phyloP scores from a whole-genome alignment of 495 filamentous ascomycete species.

The Cryomyces antarcticus region DNA sequence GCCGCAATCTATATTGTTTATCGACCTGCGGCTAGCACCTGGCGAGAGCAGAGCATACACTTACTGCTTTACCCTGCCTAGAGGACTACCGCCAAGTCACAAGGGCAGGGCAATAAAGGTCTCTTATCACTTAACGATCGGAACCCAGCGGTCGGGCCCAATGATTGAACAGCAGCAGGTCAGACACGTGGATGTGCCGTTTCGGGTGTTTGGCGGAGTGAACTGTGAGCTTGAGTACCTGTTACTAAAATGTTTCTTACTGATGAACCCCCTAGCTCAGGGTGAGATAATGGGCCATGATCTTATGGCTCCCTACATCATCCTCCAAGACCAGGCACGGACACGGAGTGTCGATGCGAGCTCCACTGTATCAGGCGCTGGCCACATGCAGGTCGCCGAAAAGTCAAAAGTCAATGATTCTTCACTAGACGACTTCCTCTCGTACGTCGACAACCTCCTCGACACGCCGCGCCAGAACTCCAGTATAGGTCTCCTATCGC shows the following conservation, averaged over 20 bases:
- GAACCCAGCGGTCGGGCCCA: slow-evolving; percentile 68
- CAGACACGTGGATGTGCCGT: slow-evolving; percentile 80
- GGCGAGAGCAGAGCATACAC: slow-evolving; percentile 77
- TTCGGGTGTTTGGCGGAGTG: slow-evolving; percentile 81
- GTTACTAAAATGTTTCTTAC: not conserved
- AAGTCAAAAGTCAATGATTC: slow-evolving; percentile 4
- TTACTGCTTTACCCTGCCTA: slow-evolving; percentile 70
- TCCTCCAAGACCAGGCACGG: slow-evolving; percentile 70
- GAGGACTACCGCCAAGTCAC: slow-evolving; percentile 73
- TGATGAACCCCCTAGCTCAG: slow-evolving; percentile 27
- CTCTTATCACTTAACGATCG: slow-evolving; percentile 75
- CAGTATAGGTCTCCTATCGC: slow-evolving; percentile 44
- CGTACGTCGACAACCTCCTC: slow-evolving; percentile 66
- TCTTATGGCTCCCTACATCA: slow-evolving; percentile 79
- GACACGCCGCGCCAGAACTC: slow-evolving; percentile 33
- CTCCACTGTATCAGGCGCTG: slow-evolving; percentile 1
- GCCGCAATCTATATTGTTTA: slow-evolving; percentile 91
- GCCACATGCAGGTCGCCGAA: slow-evolving; percentile 7
- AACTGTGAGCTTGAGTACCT: slow-evolving; percentile 27
- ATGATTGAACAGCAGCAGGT: slow-evolving; percentile 58
- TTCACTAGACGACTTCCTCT: slow-evolving; percentile 41
- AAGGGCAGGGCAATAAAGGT: slow-evolving; percentile 90
- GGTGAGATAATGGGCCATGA: slow-evolving; percentile 64
- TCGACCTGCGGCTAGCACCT: slow-evolving; percentile 69
- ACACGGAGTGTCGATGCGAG: slow-evolving; percentile 23